Evolutionary conservation across 768 basidiomycete species (phyloP), one percentile per base, ranked within the genome.

Genomic region (Boletus rex-veris): DNA sequence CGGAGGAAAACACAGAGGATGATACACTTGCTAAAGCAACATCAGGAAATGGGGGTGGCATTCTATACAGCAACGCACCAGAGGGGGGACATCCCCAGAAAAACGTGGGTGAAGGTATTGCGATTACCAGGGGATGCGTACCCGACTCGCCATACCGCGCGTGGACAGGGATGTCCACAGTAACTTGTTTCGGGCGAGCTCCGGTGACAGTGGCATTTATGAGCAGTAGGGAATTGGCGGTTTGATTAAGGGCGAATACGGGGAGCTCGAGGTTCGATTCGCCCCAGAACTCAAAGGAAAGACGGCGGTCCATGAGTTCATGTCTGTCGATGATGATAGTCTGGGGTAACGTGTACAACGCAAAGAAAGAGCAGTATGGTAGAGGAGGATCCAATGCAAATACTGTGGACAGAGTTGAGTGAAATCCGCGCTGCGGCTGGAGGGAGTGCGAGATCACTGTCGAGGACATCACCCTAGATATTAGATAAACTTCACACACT

Each of bases 211-310:
- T 62, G 4, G 65, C 64, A 35, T 66, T 63, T 40, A 78, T 24
- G 38, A 77, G 65, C 30, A 77, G 57, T 9, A 75, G 48, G 6
- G 61, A 61, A 2, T 64, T 60, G 52, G 59, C 60, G 2, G 57
- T 42, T 28, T 55, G 53, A 21, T 67, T 53, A 2, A 76, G 66
- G 21, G 72, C 74, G 16, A 67, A 71, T 15, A 74, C 69, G 30
- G 79, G 78, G 16, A 71, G 68, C 56, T 80, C 78, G 38, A 80
- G 64, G 58, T 79, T 72, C 28, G 71, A 59, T 38, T 68, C 64
- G 5, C 77, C 73, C 60, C 65, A 66, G 49, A 77, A 60, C 26
- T 68, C 60, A 48, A 73, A 72, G n/a, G 63, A 53, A 53, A 71
- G 69, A 39, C 44, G 58, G 52, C 60, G 70, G 56, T 70, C 62